Conservation (phyloP, 2,329 filamentous ascomycete genomes). For the Colletotrichum abscissum region DNA sequence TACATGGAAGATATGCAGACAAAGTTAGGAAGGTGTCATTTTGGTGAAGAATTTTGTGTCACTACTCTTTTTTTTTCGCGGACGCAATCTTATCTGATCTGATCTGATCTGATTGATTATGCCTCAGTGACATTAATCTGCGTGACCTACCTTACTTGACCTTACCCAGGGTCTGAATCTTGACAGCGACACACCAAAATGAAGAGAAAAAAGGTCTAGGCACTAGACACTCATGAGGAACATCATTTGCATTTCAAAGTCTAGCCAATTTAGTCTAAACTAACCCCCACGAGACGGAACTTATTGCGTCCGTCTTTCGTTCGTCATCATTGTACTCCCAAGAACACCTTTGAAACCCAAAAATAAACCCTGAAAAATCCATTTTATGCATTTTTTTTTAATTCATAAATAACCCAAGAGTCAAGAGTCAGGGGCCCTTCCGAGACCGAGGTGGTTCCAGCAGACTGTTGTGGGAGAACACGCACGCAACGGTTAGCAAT, state of each 20-base stretch:
- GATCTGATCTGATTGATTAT: background rate
- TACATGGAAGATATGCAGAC: background rate
- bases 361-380: background rate
- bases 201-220: too few relatives aligned
- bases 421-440: conserved; percentile 24
- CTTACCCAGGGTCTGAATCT: too few relatives aligned
- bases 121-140: background rate
- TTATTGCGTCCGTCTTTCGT: background rate
- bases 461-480: conserved; percentile 53
- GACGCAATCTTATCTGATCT: background rate
- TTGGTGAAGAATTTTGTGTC: background rate
- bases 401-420: background rate
- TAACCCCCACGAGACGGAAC: conserved; percentile 9
- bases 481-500: conserved; percentile 35
- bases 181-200: too few relatives aligned
- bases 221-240: background rate
- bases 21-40: background rate
- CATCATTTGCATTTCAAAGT: conserved; percentile 15
- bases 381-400: background rate
- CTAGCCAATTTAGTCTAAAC: conserved; percentile 10
- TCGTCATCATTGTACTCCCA: conserved; percentile 17
- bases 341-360: conserved; percentile 20
- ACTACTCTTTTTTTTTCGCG: background rate
- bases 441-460: conserved; percentile 65
- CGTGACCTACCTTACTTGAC: too few relatives aligned